These are phyloP conservation scores for Seiridium cupressi DNA, from an alignment of 2,329 filamentous ascomycete genomes.

Conservation along the genomic window DNA sequence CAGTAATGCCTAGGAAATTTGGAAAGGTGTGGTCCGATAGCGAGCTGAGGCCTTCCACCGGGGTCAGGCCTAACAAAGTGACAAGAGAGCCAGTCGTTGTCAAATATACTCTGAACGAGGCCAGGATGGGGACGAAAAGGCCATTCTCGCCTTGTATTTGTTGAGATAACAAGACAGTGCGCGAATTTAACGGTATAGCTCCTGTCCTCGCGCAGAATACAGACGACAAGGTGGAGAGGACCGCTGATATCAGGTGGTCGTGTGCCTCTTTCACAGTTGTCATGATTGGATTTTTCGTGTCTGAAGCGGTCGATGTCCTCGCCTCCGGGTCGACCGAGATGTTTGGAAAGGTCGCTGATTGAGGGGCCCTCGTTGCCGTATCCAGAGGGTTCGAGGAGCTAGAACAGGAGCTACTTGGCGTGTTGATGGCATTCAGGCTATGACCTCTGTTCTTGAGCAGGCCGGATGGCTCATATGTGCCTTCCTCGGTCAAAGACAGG, in stretches of 20 bases:
- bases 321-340: slow-evolving; percentile 25
- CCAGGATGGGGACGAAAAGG: slow-evolving; percentile 35
- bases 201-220: slow-evolving; percentile 47
- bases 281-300: slow-evolving; percentile 31
- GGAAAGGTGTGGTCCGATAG: slow-evolving; percentile 42
- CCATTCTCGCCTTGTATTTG: slow-evolving; percentile 27
- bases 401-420: slow-evolving; percentile 46
- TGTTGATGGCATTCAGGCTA: slow-evolving; percentile 38
- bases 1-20: slow-evolving; percentile 39
- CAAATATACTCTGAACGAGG: slow-evolving; percentile 52
- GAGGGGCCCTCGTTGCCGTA: slow-evolving; percentile 27
- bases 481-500: slow-evolving; percentile 46
- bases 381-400: slow-evolving; percentile 38
- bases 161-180: slow-evolving; percentile 46
- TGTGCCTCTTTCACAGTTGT: slow-evolving; percentile 45
- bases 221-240: slow-evolving; percentile 48
- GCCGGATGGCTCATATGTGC: slow-evolving; percentile 46
- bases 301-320: slow-evolving; percentile 24
- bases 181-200: slow-evolving; percentile 52
- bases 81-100: slow-evolving; percentile 56
- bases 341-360: slow-evolving; percentile 24
- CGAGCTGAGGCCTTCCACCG: slow-evolving; percentile 45
- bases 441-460: slow-evolving; percentile 43
- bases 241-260: slow-evolving; percentile 53
- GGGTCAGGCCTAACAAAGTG: slow-evolving; percentile 45